Percentiles rank a stretch among this genome's conserved stretches.
These are phyloP conservation scores for Ophiostoma sp. DNA, from an alignment of 2,329 filamentous ascomycete species.

Conservation along the genomic window DNA sequence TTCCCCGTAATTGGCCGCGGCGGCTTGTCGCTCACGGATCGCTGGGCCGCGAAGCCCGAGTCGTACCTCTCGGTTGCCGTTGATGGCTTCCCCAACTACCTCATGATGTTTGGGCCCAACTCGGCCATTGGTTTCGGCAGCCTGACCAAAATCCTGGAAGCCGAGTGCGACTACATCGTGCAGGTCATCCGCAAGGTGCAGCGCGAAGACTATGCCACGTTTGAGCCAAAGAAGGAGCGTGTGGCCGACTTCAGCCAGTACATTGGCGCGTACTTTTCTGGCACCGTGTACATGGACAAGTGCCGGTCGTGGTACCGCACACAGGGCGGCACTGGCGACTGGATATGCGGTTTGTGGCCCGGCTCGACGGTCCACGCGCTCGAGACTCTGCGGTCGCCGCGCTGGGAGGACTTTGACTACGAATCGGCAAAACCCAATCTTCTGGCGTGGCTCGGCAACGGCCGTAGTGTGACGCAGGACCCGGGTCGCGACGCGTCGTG, in stretches of 20 bases:
- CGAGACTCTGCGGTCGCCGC: constrained; percentile 38
- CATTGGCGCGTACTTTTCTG: constrained; percentile 41
- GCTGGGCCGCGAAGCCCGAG: constrained; percentile 38
- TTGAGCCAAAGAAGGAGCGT: constrained; percentile 41
- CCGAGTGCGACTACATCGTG: constrained; percentile 45
- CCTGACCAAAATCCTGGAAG: constrained; percentile 44
- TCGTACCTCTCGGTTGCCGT: constrained; percentile 43
- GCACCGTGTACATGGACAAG: constrained; percentile 40
- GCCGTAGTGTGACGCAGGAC: constrained; percentile 37
- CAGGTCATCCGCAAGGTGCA: constrained; percentile 44
- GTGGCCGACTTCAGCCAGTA: constrained; percentile 45
- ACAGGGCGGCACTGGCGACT: constrained; percentile 36
- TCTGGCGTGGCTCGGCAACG: constrained; percentile 41
- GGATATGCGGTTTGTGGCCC: constrained; percentile 42
- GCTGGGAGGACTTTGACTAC: constrained; percentile 45
- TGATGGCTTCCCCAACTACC: constrained; percentile 46
- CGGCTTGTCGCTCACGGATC: constrained; percentile 35
- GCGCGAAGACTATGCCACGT: constrained; percentile 41
- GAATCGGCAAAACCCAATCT: constrained; percentile 29
- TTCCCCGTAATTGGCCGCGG: constrained; percentile 40
- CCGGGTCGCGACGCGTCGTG: constrained; percentile 36
- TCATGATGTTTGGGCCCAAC: constrained; percentile 47
- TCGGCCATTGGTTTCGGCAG: constrained; percentile 43
- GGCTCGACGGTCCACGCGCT: constrained; percentile 42
- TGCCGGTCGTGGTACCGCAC: constrained; percentile 53